phyloP scores from a whole-genome alignment of 139 green algal species.

The Tetratostichococcus sp. region DNA sequence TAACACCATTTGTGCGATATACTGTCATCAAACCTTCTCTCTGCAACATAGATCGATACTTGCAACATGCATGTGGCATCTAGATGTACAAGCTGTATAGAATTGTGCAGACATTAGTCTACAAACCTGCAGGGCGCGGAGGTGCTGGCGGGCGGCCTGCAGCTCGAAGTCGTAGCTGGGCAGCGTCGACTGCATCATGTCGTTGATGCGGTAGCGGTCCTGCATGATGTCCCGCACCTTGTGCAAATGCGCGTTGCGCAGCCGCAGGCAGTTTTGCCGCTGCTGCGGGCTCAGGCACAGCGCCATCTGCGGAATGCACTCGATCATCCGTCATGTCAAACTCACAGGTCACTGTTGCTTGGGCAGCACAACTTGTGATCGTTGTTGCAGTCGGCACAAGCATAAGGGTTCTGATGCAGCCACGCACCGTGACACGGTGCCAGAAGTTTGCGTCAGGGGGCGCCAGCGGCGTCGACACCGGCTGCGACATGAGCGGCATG shows the following conservation, averaged over 20 bases:
- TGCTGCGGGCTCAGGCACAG: slow-evolving; percentile 29
- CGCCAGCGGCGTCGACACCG: slow-evolving; percentile 8
- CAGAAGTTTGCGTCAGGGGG: slow-evolving; percentile 24
- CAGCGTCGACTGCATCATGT: slow-evolving; percentile 1
- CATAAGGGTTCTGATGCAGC: neutral
- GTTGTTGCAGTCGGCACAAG: neutral
- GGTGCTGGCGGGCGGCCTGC: neutral
- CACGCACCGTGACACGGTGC: slow-evolving; percentile 33
- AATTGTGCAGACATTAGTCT: too few relatives aligned
- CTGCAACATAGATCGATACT: too few relatives aligned
- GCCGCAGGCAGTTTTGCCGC: slow-evolving; percentile 29
- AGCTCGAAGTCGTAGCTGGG: neutral
- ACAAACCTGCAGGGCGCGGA: neutral
- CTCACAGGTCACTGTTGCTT: too few relatives aligned
- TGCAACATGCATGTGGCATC: too few relatives aligned
- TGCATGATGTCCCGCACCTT: slow-evolving; percentile 22
- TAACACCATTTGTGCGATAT: neutral
- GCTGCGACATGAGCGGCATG: slow-evolving; percentile 1
- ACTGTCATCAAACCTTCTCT: too few relatives aligned
- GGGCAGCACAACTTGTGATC: slow-evolving; percentile 1
- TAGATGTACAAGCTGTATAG: too few relatives aligned
- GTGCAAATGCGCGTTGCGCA: slow-evolving; percentile 26
- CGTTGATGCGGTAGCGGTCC: slow-evolving; percentile 1
- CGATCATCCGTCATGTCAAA: too few relatives aligned
- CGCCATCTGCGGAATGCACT: too few relatives aligned